Evolutionary conservation across 495 filamentous ascomycete genomes (phyloP).

Genomic region (Hypoxylon rickii): DNA sequence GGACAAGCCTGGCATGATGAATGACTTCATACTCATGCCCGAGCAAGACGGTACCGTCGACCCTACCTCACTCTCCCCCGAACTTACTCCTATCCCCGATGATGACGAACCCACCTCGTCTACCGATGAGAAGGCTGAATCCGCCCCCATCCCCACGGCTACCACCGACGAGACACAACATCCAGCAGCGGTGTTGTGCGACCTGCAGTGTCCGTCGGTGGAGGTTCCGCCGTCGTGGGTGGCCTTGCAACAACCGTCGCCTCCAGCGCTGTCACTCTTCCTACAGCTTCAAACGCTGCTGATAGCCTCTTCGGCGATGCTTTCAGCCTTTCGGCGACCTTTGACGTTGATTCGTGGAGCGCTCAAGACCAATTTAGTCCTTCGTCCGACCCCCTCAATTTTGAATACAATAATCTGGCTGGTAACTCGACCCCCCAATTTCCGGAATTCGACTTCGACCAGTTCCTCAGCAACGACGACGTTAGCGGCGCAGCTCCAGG

Average conservation of each 20-base stretch:
- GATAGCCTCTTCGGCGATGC: constrained; percentile 71
- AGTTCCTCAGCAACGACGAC: constrained; percentile 56
- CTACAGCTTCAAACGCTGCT: constrained; percentile 67
- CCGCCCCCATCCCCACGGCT: constrained; percentile 45
- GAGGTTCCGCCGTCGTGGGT: constrained; percentile 62
- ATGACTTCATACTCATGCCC: constrained; percentile 45
- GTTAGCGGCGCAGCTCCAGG: constrained; percentile 46
- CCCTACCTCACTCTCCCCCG: constrained; percentile 58
- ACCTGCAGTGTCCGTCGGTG: constrained; percentile 99
- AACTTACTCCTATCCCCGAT: constrained; percentile 52
- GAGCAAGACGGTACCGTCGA: constrained; percentile 54
- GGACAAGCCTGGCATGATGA: constrained; percentile 36
- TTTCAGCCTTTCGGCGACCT: constrained; percentile 60
- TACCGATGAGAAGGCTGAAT: constrained; percentile 33
- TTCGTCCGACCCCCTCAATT: constrained; percentile 65
- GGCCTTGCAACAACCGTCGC: constrained; percentile 60
- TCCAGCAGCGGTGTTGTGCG: constrained; percentile 99
- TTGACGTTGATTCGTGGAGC: constrained; percentile 71
- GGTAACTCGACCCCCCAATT: constrained; percentile 71
- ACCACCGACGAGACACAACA: constrained; percentile 97
- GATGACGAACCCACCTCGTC: constrained; percentile 20
- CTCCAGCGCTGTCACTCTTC: constrained; percentile 56
- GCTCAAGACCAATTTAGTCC: constrained; percentile 76
- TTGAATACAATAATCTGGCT: constrained; percentile 86
- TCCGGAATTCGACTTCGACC: constrained; percentile 58